Conservation (phyloP, 2,329 filamentous ascomycete species). For the Ambrosiella beaveri region DNA sequence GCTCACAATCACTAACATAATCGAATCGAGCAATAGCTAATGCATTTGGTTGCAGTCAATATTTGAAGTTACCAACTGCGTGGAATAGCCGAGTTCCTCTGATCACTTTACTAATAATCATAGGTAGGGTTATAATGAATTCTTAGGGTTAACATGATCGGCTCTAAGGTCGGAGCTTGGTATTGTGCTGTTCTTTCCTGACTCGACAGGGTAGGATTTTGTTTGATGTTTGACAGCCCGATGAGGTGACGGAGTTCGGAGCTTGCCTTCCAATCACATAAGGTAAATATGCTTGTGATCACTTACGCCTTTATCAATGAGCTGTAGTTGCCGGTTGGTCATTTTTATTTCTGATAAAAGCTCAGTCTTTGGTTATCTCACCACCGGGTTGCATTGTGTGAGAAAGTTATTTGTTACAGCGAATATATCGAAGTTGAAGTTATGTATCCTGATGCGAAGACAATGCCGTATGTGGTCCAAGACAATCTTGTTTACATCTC, state of each 20-base stretch:
- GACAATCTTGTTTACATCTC: background rate
- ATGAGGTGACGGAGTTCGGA: background rate
- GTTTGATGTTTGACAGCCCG: background rate
- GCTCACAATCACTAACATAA: background rate
- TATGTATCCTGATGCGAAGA: background rate
- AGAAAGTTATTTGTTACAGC: background rate
- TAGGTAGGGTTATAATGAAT: background rate
- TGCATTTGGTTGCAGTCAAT: background rate
- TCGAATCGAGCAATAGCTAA: constrained; percentile 3
- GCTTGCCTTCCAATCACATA: background rate
- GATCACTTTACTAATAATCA: background rate
- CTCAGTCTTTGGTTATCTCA: background rate
- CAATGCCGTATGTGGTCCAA: background rate
- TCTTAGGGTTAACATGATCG: background rate
- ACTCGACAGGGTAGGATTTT: background rate
- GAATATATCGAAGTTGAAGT: too few species aligned
- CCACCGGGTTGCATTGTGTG: background rate
- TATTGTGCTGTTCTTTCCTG: background rate
- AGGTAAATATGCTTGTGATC: background rate
- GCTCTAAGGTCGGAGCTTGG: background rate
- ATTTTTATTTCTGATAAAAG: background rate
- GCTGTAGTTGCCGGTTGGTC: background rate
- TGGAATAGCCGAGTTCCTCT: background rate
- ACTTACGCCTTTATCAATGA: background rate
- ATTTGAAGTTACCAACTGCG: background rate